Evolutionary conservation across 306 rosid species (phyloP).

Genomic region (Purshia tridentata): DNA sequence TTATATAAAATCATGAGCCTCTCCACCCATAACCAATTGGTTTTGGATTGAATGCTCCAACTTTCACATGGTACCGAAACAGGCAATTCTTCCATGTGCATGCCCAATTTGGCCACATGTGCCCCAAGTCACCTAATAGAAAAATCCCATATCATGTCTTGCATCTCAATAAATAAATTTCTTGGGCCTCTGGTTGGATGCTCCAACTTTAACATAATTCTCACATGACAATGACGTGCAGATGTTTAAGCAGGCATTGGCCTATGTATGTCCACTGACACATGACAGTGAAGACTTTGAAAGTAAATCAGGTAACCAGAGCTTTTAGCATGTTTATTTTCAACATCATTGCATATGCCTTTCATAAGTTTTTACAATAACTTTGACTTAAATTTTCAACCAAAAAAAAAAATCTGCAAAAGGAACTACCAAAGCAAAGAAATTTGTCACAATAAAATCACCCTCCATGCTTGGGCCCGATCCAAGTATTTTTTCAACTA

Average conservation of each 20-base stretch:
- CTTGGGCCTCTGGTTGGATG: background rate
- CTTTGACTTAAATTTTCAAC: background rate
- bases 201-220: background rate
- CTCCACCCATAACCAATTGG: background rate
- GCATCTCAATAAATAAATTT: background rate
- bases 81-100: constrained; percentile 3
- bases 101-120: background rate
- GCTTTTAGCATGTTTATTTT: background rate
- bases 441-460: constrained; percentile 70
- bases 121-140: background rate
- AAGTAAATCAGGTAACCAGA: background rate
- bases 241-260: background rate
- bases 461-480: constrained; percentile 52
- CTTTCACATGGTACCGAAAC: background rate
- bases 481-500: constrained; percentile 63
- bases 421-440: constrained; percentile 72
- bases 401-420: background rate
- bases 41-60: background rate
- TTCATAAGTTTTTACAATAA: background rate
- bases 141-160: background rate
- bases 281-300: background rate
- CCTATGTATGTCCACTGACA: background rate
- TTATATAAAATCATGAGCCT: background rate
- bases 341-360: background rate
- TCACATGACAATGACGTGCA: background rate